These are phyloP conservation scores for Orbilia javanica DNA, from an alignment of 2,329 filamentous ascomycete genomes.

Conservation along the genomic window DNA sequence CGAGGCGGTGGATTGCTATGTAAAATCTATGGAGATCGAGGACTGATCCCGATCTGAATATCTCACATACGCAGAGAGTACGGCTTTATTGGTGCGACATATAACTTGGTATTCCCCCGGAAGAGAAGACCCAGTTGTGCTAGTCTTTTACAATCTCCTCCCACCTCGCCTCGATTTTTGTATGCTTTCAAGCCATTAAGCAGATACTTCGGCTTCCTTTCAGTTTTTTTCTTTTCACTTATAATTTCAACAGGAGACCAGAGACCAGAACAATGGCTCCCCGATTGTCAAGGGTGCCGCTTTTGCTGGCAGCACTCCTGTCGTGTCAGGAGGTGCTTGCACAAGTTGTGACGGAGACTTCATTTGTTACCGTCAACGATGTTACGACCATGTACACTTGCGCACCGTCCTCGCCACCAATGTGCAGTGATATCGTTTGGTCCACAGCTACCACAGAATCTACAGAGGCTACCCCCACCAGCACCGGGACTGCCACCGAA, in stretches of 20 bases:
- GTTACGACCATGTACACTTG: conserved; percentile 28
- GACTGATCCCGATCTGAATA: not conserved
- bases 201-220: not conserved
- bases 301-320: conserved; percentile 9
- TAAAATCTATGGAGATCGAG: not conserved
- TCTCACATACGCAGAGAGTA: not conserved
- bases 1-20: not conserved
- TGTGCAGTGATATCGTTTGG: conserved; percentile 22
- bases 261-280: not conserved
- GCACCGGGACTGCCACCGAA: not conserved
- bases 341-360: conserved; percentile 17
- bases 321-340: not conserved
- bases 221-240: not conserved
- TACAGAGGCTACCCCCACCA: not conserved
- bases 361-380: conserved; percentile 22
- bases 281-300: conserved; percentile 7
- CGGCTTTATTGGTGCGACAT: not conserved
- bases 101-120: conserved; percentile 2
- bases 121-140: no score
- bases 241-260: not conserved
- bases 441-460: not conserved
- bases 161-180: not conserved
- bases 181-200: not conserved
- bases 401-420: not conserved
- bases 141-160: not conserved